These are phyloP conservation scores for Hysterangium stoloniferum DNA, from an alignment of 768 basidiomycete species.

Conservation along the genomic window DNA sequence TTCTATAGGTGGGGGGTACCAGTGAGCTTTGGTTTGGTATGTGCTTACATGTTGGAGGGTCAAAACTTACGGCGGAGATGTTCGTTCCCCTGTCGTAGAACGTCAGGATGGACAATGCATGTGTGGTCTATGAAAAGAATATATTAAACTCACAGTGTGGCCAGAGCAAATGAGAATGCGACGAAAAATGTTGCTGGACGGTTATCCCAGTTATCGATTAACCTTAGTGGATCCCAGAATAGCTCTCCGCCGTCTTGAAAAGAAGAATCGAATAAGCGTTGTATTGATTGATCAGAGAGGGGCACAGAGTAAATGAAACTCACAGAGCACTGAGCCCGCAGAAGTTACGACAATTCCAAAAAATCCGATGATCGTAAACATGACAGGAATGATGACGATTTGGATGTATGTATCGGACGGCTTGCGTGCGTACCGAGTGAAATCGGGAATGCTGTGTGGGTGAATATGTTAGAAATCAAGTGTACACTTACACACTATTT, in stretches of 20 bases:
- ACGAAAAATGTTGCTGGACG: slow-evolving; percentile 82
- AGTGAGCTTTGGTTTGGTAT: not conserved
- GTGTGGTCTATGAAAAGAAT: slow-evolving; percentile 12
- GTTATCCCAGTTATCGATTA: slow-evolving; percentile 79
- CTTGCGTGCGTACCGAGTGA: slow-evolving; percentile 24
- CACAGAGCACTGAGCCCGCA: slow-evolving; percentile 56
- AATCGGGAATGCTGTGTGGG: slow-evolving; percentile 66
- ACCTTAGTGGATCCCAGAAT: slow-evolving; percentile 67
- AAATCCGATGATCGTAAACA: slow-evolving; percentile 72
- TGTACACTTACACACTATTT: too few relatives aligned
- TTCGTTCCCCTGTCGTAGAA: slow-evolving; percentile 36
- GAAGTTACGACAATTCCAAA: slow-evolving; percentile 76
- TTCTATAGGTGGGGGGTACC: slow-evolving; percentile 31
- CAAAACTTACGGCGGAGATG: slow-evolving; percentile 46
- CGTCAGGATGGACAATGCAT: not conserved
- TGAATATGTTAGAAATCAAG: slow-evolving; percentile 6
- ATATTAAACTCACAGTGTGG: slow-evolving; percentile 56
- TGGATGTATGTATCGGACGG: slow-evolving; percentile 12
- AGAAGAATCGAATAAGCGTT: not conserved
- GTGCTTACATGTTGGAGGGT: not conserved
- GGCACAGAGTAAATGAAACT: not conserved
- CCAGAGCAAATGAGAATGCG: slow-evolving; percentile 62
- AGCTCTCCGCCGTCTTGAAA: slow-evolving; percentile 37
- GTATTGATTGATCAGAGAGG: not conserved
- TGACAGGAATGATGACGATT: slow-evolving; percentile 63